Conservation (phyloP, 129 eudicot genomes). For the Flaveria robusta region DNA sequence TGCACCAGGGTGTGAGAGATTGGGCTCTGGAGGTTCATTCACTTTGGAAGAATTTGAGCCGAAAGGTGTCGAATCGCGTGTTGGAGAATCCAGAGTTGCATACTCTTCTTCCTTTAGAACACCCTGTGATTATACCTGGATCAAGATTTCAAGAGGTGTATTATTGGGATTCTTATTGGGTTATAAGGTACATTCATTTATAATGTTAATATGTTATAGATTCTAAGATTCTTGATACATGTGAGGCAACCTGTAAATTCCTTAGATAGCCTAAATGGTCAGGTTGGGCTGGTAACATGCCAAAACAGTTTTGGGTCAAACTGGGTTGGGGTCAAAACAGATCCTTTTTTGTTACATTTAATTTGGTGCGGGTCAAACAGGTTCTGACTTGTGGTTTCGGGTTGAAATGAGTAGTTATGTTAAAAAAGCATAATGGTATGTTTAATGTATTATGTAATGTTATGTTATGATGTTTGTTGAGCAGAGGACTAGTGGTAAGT, state of each 20-base stretch:
- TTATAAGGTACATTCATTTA: slow-evolving; percentile 54
- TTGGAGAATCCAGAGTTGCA: slow-evolving; percentile 55
- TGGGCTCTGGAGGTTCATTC: slow-evolving; percentile 88
- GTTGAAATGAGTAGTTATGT: background rate
- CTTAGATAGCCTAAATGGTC: no score
- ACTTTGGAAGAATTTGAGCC: slow-evolving; percentile 84
- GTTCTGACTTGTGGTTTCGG: no score
- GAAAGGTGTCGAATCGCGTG: slow-evolving; percentile 67
- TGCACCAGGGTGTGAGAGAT: slow-evolving; percentile 56
- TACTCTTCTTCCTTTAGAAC: slow-evolving; percentile 68
- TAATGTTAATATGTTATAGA: background rate
- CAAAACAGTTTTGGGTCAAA: background rate
- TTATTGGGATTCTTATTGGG: slow-evolving; percentile 98
- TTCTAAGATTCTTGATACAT: no score
- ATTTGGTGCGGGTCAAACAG: no score
- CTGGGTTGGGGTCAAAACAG: no score
- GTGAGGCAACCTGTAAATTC: no score
- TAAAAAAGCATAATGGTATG: background rate
- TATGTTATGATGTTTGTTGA: background rate
- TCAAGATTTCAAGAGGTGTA: slow-evolving; percentile 92
- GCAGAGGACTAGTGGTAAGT: slow-evolving; percentile 88
- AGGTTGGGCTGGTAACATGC: no score
- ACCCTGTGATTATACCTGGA: slow-evolving; percentile 86
- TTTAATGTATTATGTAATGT: background rate
- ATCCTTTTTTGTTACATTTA: no score